These are phyloP conservation scores for Neurospora tetrasperma DNA, from an alignment of 495 filamentous ascomycete species.

Conservation along the genomic window DNA sequence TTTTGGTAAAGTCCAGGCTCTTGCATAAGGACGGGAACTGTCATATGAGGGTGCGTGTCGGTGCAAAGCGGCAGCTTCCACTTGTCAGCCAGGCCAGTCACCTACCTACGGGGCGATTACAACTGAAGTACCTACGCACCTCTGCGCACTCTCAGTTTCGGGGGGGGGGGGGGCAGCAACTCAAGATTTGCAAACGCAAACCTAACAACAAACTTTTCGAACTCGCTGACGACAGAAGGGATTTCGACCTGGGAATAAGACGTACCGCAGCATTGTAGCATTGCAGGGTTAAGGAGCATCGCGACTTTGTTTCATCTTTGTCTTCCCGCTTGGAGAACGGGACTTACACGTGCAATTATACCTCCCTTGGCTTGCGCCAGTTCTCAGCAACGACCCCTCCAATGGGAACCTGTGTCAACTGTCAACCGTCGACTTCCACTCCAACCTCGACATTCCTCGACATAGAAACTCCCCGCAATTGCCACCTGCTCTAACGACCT, in stretches of 20 bases:
- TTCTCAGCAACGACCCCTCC: not conserved
- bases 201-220: not conserved
- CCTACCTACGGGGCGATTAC: not conserved
- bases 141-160: not conserved
- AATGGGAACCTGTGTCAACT: not conserved
- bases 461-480: not conserved
- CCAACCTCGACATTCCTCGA: not conserved
- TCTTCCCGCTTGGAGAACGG: not conserved
- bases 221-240: not conserved
- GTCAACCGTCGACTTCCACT: not conserved
- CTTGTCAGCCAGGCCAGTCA: not conserved
- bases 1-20: not conserved
- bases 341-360: not conserved
- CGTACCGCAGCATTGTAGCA: not conserved
- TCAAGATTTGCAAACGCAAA: not conserved
- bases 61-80: not conserved
- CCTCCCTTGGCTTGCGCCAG: not conserved
- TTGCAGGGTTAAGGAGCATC: not conserved
- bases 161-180: not conserved
- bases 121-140: not conserved
- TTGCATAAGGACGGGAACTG: not conserved
- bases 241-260: not conserved
- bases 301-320: not conserved
- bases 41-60: not conserved
- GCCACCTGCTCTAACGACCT: not conserved